Evolutionary conservation across 345 rosid species (phyloP).

Genomic region (Arabidopsis thaliana): DNA sequence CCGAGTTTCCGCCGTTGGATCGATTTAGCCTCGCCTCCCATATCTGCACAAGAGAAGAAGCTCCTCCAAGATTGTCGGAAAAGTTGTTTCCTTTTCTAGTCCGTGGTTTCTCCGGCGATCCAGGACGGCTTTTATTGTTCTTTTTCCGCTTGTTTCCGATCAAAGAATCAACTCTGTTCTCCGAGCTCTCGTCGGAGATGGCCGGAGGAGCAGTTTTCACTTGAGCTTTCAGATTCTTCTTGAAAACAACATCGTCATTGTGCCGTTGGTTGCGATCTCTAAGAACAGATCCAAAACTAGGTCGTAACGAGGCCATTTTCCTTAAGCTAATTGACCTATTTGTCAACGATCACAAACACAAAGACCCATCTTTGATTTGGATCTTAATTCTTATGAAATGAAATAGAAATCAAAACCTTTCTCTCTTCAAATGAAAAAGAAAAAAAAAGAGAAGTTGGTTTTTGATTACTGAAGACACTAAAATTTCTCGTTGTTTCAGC

Average conservation of each 20-base stretch:
- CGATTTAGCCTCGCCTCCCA: constrained; percentile 82
- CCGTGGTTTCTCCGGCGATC: constrained; percentile 36
- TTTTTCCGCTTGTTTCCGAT: constrained; percentile 17
- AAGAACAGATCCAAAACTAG: constrained; percentile 67
- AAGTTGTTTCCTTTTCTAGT: neutral
- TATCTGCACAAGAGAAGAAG: constrained; percentile 94
- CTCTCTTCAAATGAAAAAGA: neutral
- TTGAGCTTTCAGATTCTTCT: constrained; percentile 56
- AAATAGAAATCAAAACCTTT: constrained; percentile 3
- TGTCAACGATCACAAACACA: constrained; percentile 15
- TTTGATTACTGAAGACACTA: constrained; percentile 26
- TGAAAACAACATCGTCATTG: constrained; percentile 43
- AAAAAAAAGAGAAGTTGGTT: constrained; percentile 1
- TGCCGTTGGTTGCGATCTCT: constrained; percentile 56
- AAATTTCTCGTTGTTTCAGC: constrained; percentile 18
- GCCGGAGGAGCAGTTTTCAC: constrained; percentile 38
- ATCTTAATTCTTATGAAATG: constrained; percentile 2
- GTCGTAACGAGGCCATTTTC: constrained; percentile 56
- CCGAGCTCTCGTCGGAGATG: constrained; percentile 43
- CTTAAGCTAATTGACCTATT: neutral
- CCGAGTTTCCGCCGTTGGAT: constrained; percentile 43
- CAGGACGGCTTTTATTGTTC: constrained; percentile 31
- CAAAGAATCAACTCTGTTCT: constrained; percentile 25
- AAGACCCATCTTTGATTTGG: constrained; percentile 31
- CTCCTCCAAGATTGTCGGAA: constrained; percentile 47